These are phyloP conservation scores for Yamadazyma kitorensis DNA, from an alignment of 805 yeast species.

Conservation along the genomic window DNA sequence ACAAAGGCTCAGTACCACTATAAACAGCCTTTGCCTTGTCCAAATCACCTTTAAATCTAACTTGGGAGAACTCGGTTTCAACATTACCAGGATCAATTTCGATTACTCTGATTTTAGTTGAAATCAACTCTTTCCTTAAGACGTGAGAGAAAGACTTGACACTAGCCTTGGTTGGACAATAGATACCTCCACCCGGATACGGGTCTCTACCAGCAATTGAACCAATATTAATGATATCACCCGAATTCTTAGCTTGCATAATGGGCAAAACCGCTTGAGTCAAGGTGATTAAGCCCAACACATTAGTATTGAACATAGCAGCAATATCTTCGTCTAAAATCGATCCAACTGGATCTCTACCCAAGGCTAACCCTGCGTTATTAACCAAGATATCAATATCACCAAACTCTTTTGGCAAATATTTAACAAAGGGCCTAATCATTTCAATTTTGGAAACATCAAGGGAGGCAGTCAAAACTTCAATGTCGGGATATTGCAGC, in stretches of 20 bases:
- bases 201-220: conserved; percentile 80
- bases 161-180: conserved; percentile 74
- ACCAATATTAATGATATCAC: conserved; percentile 73
- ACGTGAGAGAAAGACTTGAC: conserved; percentile 69
- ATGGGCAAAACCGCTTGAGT: conserved; percentile 77
- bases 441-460: conserved; percentile 42
- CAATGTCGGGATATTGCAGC: conserved; percentile 45
- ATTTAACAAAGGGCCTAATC: conserved; percentile 47
- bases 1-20: conserved; percentile 64
- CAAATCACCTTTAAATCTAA: conserved; percentile 62
- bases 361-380: conserved; percentile 80
- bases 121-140: conserved; percentile 70
- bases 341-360: conserved; percentile 71
- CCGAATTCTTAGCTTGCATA: conserved; percentile 65
- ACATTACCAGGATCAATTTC: conserved; percentile 80
- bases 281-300: conserved; percentile 76
- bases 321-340: conserved; percentile 62
- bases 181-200: conserved; percentile 75
- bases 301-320: conserved; percentile 83
- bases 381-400: conserved; percentile 67
- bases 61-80: conserved; percentile 71
- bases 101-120: conserved; percentile 66
- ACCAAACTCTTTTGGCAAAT: conserved; percentile 57
- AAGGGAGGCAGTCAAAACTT: conserved; percentile 57
- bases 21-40: conserved; percentile 63